These are phyloP conservation scores for Pachysandra terminalis DNA, from an alignment of 164 flowering plant species.

Conservation along the genomic window DNA sequence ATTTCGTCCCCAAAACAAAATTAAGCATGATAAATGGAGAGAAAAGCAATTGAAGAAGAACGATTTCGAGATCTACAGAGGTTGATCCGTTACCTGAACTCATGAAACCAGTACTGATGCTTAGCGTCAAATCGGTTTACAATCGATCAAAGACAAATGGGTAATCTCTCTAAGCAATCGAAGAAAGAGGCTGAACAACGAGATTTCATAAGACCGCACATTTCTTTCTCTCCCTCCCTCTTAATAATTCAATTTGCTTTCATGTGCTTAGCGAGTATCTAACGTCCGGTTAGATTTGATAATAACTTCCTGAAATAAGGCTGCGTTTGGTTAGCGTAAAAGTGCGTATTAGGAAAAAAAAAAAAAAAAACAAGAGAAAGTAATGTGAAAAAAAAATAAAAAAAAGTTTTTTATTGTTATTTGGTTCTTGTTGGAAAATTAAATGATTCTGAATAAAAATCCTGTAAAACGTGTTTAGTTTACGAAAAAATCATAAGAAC, in stretches of 20 bases:
- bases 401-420: too few species aligned
- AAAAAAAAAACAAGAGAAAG: too few species aligned
- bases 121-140: background rate
- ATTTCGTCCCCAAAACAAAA: slow-evolving; percentile 1
- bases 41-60: background rate
- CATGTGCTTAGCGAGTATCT: background rate
- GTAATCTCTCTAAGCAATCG: background rate
- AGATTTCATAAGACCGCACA: background rate
- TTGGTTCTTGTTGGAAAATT: too few species aligned
- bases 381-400: too few species aligned
- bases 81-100: slow-evolving; percentile 6
- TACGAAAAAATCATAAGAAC: too few species aligned
- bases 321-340: too few species aligned
- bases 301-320: too few species aligned
- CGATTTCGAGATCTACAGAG: background rate
- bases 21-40: background rate
- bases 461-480: too few species aligned
- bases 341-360: too few species aligned
- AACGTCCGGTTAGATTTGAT: background rate
- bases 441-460: too few species aligned
- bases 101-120: background rate
- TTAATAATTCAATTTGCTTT: too few species aligned
- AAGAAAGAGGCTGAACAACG: background rate
- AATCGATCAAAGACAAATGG: background rate
- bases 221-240: background rate